These are phyloP conservation scores for Prunus salicina DNA, from an alignment of 306 rosid species.

Conservation along the genomic window DNA sequence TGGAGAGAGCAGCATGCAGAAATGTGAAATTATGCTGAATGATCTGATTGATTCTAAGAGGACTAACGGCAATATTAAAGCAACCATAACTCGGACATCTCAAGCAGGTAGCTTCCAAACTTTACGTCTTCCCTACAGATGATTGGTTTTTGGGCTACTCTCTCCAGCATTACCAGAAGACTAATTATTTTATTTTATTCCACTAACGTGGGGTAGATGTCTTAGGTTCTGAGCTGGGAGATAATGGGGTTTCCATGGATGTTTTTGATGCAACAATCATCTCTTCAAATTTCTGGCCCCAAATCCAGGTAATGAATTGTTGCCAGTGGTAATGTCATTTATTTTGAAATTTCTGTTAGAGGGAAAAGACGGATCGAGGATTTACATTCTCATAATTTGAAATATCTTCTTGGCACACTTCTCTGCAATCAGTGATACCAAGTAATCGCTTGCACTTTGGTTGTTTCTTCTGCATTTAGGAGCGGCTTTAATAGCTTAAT, in stretches of 20 bases:
- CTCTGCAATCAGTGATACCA: not conserved
- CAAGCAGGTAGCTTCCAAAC: constrained; percentile 41
- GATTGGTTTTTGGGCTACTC: constrained; percentile 7
- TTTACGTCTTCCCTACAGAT: not conserved
- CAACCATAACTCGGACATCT: constrained; percentile 65
- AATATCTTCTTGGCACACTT: not conserved
- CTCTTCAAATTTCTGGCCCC: constrained; percentile 98
- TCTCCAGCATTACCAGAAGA: not conserved
- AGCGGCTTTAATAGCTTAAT: not conserved
- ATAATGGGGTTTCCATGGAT: constrained; percentile 61
- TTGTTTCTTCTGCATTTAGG: not conserved
- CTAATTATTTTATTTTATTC: constrained; percentile 8
- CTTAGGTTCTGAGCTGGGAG: constrained; percentile 46
- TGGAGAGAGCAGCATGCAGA: constrained; percentile 97
- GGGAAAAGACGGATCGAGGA: not conserved
- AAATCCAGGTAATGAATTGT: constrained; percentile 64
- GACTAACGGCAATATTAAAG: constrained; percentile 70
- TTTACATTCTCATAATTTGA: not conserved
- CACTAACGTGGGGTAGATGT: constrained; percentile 15
- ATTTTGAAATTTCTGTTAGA: not conserved
- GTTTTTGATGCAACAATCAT: constrained; percentile 63
- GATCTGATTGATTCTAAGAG: constrained; percentile 92
- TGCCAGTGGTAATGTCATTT: constrained; percentile 1
- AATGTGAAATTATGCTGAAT: constrained; percentile 96
- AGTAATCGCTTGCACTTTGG: not conserved